Evolutionary conservation across 2,329 filamentous ascomycete genomes (phyloP).

Genomic region (Neofusicoccum laricinum): DNA sequence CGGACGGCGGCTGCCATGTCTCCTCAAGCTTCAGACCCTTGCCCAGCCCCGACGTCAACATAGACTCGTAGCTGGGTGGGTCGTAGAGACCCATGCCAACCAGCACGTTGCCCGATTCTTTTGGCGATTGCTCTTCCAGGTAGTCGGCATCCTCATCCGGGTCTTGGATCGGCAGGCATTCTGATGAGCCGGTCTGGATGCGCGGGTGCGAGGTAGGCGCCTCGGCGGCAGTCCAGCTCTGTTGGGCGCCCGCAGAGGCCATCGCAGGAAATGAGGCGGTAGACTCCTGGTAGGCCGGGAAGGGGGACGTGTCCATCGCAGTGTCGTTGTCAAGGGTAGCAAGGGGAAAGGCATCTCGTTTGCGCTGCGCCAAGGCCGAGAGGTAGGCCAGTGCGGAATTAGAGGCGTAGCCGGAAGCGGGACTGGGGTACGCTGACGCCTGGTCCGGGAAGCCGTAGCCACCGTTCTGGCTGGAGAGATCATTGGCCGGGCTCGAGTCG

Average conservation of each 20-base stretch:
- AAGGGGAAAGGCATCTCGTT: constrained; percentile 8
- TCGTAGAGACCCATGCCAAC: constrained; percentile 84
- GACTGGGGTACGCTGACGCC: constrained; percentile 12
- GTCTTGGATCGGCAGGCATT: constrained; percentile 54
- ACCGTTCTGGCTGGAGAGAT: not conserved
- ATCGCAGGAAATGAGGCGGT: not conserved
- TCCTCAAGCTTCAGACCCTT: constrained; percentile 80
- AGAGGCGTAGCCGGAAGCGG: constrained; percentile 15
- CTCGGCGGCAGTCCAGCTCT: not conserved
- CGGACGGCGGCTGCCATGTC: constrained; percentile 66
- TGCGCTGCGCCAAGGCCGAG: constrained; percentile 13
- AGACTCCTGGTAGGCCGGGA: constrained; percentile 6
- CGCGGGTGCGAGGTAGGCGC: constrained; percentile 10
- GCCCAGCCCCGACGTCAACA: constrained; percentile 47
- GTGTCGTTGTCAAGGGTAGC: constrained; percentile 2
- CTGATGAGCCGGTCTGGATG: constrained; percentile 26
- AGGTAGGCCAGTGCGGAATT: constrained; percentile 10
- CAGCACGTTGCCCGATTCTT: constrained; percentile 65
- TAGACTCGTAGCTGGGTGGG: constrained; percentile 59
- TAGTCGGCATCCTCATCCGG: constrained; percentile 35
- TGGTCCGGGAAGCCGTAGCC: constrained; percentile 11
- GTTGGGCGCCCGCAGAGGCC: not conserved
- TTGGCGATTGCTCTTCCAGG: constrained; percentile 50
- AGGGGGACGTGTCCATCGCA: constrained; percentile 7
- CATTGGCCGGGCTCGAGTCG: constrained; percentile 13